These are phyloP conservation scores for Edaphochlamys debaryana DNA, from an alignment of 139 green algal genomes.

Conservation along the genomic window DNA sequence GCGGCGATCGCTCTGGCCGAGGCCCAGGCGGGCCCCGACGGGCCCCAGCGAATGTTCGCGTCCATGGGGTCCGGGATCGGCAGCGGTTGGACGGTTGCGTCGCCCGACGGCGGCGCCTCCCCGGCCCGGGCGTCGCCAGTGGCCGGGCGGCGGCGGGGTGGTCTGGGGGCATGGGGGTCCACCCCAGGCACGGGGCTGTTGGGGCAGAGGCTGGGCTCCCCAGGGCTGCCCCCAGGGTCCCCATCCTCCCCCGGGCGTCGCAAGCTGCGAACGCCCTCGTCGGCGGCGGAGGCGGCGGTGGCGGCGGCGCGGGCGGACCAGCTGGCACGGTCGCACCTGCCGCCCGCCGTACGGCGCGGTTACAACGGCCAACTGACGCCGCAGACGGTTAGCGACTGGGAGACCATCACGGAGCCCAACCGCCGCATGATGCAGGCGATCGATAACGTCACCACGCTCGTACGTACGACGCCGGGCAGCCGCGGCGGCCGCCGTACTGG, in stretches of 20 bases:
- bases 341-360: conserved; percentile 16
- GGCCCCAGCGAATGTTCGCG: no score
- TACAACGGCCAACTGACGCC: conserved; percentile 13
- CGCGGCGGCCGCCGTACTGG: not conserved
- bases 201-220: no score
- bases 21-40: not conserved
- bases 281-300: conserved; percentile 19
- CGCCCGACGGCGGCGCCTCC: no score
- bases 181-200: no score
- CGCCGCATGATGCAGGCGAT: conserved; percentile 37
- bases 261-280: no score
- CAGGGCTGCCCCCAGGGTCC: no score
- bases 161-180: no score
- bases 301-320: not conserved
- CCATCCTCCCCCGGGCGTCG: no score
- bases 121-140: no score
- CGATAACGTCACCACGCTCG: conserved; percentile 28
- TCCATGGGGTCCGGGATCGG: no score
- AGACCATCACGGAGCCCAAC: conserved; percentile 25
- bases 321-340: conserved; percentile 5
- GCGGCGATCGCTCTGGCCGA: not conserved
- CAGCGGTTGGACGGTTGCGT: no score
- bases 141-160: no score
- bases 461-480: not conserved
- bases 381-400: conserved; percentile 27